Base-by-base conservation (phyloP, 352 stramenopile species). In the Pythium sukuiense region DNA sequence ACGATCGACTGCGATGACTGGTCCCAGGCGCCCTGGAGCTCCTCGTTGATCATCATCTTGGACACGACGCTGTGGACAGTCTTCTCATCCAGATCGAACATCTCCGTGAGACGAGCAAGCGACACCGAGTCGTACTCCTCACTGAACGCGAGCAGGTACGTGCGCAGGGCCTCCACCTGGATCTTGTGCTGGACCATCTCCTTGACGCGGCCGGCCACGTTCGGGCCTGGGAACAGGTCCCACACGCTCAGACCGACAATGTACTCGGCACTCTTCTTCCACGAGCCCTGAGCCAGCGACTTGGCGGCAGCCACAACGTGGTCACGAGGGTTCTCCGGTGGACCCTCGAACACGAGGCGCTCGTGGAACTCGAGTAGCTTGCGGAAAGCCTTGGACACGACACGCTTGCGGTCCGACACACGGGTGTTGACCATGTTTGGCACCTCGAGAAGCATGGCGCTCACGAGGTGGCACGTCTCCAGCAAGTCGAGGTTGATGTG, bases 21-120 rank as follows among this genome's bases (percentile, higher is more conserved):
- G 83, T 99, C 97, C 97, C 97, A 99, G 46, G 88, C 96, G 49
- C 93, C 97, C 68, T 96, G 89, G 3, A 99, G 84, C 76, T 99
- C 97, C 54, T 97, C 87, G 69, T 98, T 99, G 82, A 99, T 98
- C 86, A 99, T 99, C 96, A 99, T 99, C 76, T 99, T 99, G 54
- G 92, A 99, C 35, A 99, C 93, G n/a, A 99, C 90, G 61, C 84
- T 96, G 83, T 99, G 96, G 58, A 98, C 96, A 43, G 96, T 97
- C 77, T 95, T 97, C 63, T 97, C 92, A 27, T 94, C 88, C 57
- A 99, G 88, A 61, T 98, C 95, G 77, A 99, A 99, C 90, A 99
- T 99, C 63, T 96, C 89, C 72, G 93, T 99, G 32, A 99, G 81
- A 30, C 97, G 93, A 29, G 74, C 81, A 35, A 99, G 82, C 49